Conservation (phyloP, 345 rosid genomes). For the Aquilaria yunnanensis region DNA sequence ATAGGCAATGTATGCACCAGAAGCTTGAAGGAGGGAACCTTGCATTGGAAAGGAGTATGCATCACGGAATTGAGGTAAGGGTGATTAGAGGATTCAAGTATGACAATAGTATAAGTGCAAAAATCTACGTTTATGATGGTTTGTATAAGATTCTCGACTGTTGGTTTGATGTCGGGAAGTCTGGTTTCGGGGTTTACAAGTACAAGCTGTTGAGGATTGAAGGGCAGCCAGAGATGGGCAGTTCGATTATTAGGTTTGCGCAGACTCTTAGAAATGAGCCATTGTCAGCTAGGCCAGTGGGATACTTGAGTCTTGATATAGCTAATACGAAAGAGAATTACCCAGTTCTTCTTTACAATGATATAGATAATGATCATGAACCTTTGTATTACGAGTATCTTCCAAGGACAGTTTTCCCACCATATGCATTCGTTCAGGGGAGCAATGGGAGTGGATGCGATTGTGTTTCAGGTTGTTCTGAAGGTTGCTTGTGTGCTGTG, state of each 20-base stretch:
- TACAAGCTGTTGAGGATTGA: slow-evolving; percentile 62
- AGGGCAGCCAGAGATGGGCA: slow-evolving; percentile 88
- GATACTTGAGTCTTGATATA: slow-evolving; percentile 74
- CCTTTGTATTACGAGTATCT: slow-evolving; percentile 86
- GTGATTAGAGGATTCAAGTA: slow-evolving; percentile 75
- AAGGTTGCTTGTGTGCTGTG: slow-evolving; percentile 59
- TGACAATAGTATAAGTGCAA: slow-evolving; percentile 37
- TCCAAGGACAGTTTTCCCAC: slow-evolving; percentile 55
- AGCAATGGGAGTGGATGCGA: slow-evolving; percentile 55
- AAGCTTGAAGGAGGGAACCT: slow-evolving; percentile 87
- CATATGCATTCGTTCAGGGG: slow-evolving; percentile 27
- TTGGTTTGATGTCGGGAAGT: slow-evolving; percentile 89
- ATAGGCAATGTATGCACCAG: slow-evolving; percentile 62
- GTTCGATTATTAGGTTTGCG: slow-evolving; percentile 57
- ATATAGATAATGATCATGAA: slow-evolving; percentile 64
- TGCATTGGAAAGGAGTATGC: slow-evolving; percentile 81
- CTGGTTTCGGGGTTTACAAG: slow-evolving; percentile 90
- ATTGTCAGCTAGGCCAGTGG: slow-evolving; percentile 52
- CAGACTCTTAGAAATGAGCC: slow-evolving; percentile 49
- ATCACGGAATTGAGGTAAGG: slow-evolving; percentile 71
- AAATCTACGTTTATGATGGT: slow-evolving; percentile 87
- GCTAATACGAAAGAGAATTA: slow-evolving; percentile 52
- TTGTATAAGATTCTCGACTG: slow-evolving; percentile 70
- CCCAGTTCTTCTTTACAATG: slow-evolving; percentile 72
- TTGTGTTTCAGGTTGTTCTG: slow-evolving; percentile 57